These are phyloP conservation scores for Apiospora marii DNA, from an alignment of 2,329 filamentous ascomycete species.

Conservation along the genomic window DNA sequence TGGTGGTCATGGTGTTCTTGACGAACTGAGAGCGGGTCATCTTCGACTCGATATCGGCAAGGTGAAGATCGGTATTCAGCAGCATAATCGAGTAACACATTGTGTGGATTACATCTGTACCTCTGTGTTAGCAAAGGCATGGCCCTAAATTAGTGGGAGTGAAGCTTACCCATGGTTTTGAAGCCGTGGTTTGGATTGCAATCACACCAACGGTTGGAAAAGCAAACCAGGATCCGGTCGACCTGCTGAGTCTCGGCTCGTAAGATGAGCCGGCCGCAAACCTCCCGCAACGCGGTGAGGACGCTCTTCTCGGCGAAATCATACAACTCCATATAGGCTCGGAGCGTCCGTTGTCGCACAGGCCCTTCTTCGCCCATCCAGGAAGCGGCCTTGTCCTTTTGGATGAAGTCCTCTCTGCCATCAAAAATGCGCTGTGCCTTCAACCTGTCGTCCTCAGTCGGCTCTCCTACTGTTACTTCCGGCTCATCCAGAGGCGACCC, in stretches of 20 bases:
- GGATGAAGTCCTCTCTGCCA: slow-evolving; percentile 82
- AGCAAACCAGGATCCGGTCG: slow-evolving; percentile 89
- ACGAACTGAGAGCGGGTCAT: slow-evolving; percentile 96
- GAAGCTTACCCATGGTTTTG: slow-evolving; percentile 77
- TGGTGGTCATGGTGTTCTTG: slow-evolving; percentile 94
- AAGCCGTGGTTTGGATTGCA: slow-evolving; percentile 95
- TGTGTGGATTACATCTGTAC: slow-evolving; percentile 88
- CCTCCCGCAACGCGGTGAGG: slow-evolving; percentile 76
- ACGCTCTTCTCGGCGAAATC: slow-evolving; percentile 86
- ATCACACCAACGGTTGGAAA: slow-evolving; percentile 89
- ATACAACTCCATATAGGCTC: slow-evolving; percentile 91
- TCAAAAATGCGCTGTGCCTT: slow-evolving; percentile 86
- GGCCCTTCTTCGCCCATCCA: slow-evolving; percentile 84
- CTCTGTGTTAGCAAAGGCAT: slow-evolving; percentile 41
- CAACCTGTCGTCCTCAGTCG: slow-evolving; percentile 73
- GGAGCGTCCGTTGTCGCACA: slow-evolving; percentile 64
- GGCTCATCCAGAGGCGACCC: slow-evolving; percentile 63
- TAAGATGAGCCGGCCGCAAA: slow-evolving; percentile 83
- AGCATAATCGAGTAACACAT: slow-evolving; percentile 96
- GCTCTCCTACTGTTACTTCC: slow-evolving; percentile 64
- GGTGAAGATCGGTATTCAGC: slow-evolving; percentile 92
- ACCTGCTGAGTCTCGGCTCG: slow-evolving; percentile 96
- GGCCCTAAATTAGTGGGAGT: no score
- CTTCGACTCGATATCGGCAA: slow-evolving; percentile 94
- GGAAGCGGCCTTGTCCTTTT: slow-evolving; percentile 80